Conservation (phyloP, 306 rosid species). For the Albizia julibrissin region DNA sequence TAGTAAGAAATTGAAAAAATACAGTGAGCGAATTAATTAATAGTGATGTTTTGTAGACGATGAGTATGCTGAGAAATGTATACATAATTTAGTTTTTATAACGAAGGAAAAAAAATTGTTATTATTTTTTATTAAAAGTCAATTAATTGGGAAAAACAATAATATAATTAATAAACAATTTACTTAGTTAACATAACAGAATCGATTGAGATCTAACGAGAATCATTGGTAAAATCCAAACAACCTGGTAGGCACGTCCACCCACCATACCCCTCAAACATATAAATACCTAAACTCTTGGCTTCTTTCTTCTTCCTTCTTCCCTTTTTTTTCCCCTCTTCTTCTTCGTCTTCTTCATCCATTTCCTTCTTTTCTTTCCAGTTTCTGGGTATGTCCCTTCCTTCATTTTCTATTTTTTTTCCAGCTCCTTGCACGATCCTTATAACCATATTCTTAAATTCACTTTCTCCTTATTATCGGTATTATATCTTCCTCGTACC, state of each 20-base stretch:
- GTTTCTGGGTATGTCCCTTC: not conserved
- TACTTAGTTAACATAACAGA: not conserved
- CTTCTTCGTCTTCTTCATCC: not conserved
- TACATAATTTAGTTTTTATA: too few species aligned
- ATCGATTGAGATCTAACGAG: slow-evolving; percentile 17
- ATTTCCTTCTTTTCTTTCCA: not conserved
- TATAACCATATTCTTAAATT: not conserved
- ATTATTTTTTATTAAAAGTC: too few species aligned
- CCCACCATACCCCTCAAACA: slow-evolving; percentile 29
- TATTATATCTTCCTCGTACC: not conserved
- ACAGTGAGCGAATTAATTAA: too few species aligned
- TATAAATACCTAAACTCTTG: slow-evolving; percentile 41
- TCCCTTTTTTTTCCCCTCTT: not conserved
- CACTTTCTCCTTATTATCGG: not conserved
- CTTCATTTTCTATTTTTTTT: not conserved
- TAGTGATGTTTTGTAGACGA: too few species aligned
- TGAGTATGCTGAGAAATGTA: too few species aligned
- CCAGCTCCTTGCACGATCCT: not conserved
- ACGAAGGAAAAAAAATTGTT: too few species aligned
- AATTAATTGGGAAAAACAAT: not conserved
- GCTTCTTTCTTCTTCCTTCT: slow-evolving; percentile 25
- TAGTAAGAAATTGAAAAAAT: not conserved
- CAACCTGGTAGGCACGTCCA: slow-evolving; percentile 35
- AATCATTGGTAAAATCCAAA: slow-evolving; percentile 32
- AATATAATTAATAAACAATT: not conserved